A percentile compares a stretch with the other conserved stretches of the same genome.
These are phyloP conservation scores for Hippophae rhamnoides DNA, from an alignment of 306 rosid genomes.

Conservation along the genomic window DNA sequence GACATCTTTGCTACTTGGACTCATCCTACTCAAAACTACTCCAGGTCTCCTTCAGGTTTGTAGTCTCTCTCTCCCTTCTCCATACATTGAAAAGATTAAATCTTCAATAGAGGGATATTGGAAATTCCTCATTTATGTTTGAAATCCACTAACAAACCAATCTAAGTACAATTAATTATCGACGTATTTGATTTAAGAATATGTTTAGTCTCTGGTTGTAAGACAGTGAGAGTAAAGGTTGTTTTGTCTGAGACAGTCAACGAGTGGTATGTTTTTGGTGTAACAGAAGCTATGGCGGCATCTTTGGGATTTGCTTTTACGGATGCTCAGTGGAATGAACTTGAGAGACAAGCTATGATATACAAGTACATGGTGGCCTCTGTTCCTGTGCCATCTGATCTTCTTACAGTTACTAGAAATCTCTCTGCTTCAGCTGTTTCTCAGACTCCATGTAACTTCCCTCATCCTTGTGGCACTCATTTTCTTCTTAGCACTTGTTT, in stretches of 20 bases:
- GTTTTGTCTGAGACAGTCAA: conserved; percentile 22
- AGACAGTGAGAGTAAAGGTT: conserved; percentile 4
- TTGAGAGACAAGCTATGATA: conserved; percentile 76
- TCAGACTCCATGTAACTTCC: conserved; percentile 26
- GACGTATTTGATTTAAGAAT: neutral
- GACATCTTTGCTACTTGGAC: conserved; percentile 20
- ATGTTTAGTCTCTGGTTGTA: no score
- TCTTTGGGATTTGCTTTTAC: conserved; percentile 63
- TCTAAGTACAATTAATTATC: neutral
- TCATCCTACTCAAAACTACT: conserved; percentile 22
- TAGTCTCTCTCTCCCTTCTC: neutral
- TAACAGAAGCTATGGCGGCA: conserved; percentile 44
- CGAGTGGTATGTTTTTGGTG: conserved; percentile 4
- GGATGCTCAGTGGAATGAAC: conserved; percentile 69
- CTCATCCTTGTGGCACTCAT: neutral
- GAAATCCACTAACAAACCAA: neutral
- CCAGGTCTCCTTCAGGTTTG: conserved; percentile 46
- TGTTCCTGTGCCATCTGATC: conserved; percentile 61
- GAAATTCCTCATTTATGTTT: neutral
- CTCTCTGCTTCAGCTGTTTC: conserved; percentile 16
- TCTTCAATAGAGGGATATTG: conserved; percentile 14
- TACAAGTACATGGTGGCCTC: conserved; percentile 79
- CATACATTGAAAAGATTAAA: conserved; percentile 8
- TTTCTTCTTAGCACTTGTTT: neutral
- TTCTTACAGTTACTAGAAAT: conserved; percentile 25